Evolutionary conservation across 306 rosid genomes (phyloP), one percentile per base, ranked within the genome.

Genomic region (Lagenaria siceraria): DNA sequence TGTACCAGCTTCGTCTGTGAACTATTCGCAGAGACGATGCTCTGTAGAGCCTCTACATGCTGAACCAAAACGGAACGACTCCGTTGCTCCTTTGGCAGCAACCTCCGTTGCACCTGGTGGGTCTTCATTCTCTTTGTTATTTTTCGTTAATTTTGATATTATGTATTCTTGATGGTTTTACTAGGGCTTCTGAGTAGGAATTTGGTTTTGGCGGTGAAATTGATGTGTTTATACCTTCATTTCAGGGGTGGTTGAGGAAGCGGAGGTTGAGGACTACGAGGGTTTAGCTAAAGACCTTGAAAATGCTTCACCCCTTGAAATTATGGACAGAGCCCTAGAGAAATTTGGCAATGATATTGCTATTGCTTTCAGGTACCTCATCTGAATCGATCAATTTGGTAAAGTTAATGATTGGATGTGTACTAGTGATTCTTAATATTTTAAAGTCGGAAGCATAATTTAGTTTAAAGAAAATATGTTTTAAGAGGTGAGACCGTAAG

Each of bases 321-420:
- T 93, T 27, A 93, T 93, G 80, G 97, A 93, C 49, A 87, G 55
- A 74, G 98, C 98, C 49, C 90, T 93, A 36, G 88, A 87, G 82
- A 88, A 81, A 79, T 91, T 91, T 52, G 98, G 97, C 77, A 82
- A 86, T 63, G 90, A 91, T 80, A 88, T 93, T 36, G 97, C 92
- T 19, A 93, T 93, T 86, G 98, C 98, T 17, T 93, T 91, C 90
- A 93, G 97, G 98, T 93, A 33, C 56, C 29, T 8, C 25, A 52
- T 31, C 48, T 6, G 46, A 73, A 27, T 11, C 24, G 24, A 55
- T 62, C 31, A 11, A 12, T 27, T 56, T 58, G 29, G 54, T 21
- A 25, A 60, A 36, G 74, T 61, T 43, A 77, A 59, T 59, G 53
- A 15, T 21, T 46, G 40, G 56, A 70, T 70, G 13, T 15, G 38